phyloP scores from a whole-genome alignment of 768 basidiomycete species.

The Chalciporus piperatus region DNA sequence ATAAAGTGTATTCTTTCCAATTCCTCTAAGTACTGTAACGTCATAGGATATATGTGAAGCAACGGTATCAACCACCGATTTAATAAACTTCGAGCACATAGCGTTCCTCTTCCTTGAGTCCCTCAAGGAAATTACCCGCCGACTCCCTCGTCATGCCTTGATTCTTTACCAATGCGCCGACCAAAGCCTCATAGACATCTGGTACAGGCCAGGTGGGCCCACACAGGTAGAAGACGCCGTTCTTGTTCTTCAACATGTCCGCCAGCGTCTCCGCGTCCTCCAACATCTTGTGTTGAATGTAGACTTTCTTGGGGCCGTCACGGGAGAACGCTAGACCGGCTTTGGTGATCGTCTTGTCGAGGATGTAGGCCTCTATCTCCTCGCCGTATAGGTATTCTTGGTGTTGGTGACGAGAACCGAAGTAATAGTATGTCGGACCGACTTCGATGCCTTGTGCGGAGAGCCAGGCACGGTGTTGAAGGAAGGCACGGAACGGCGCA shows the following conservation, averaged over 20 bases:
- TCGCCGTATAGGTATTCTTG: slow-evolving; percentile 97
- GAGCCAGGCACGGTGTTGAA: slow-evolving; percentile 90
- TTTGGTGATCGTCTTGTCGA: slow-evolving; percentile 79
- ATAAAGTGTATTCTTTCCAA: neutral
- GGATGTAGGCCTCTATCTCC: slow-evolving; percentile 91
- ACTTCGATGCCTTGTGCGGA: slow-evolving; percentile 71
- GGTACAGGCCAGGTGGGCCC: slow-evolving; percentile 99
- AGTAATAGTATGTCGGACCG: slow-evolving; percentile 97
- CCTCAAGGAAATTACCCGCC: slow-evolving; percentile 83
- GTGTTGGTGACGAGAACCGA: slow-evolving; percentile 93
- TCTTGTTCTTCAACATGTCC: slow-evolving; percentile 65
- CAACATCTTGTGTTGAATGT: slow-evolving; percentile 98
- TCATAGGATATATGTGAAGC: too few species aligned
- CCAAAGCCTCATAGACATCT: slow-evolving; percentile 92
- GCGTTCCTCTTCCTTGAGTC: slow-evolving; percentile 92
- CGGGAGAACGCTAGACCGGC: slow-evolving; percentile 97
- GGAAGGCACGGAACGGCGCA: slow-evolving; percentile 98
- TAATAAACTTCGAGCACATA: slow-evolving; percentile 83
- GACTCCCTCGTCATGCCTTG: slow-evolving; percentile 58
- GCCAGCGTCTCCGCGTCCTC: slow-evolving; percentile 81
- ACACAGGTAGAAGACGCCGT: slow-evolving; percentile 92
- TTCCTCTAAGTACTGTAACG: neutral
- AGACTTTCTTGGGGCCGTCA: slow-evolving; percentile 89
- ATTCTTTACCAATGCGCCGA: slow-evolving; percentile 73
- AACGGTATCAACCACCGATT: neutral